Percentiles rank a stretch among this genome's conserved stretches.
These are phyloP conservation scores for Solanum lignicaule DNA, from an alignment of 257 asterid species.

Conservation along the genomic window DNA sequence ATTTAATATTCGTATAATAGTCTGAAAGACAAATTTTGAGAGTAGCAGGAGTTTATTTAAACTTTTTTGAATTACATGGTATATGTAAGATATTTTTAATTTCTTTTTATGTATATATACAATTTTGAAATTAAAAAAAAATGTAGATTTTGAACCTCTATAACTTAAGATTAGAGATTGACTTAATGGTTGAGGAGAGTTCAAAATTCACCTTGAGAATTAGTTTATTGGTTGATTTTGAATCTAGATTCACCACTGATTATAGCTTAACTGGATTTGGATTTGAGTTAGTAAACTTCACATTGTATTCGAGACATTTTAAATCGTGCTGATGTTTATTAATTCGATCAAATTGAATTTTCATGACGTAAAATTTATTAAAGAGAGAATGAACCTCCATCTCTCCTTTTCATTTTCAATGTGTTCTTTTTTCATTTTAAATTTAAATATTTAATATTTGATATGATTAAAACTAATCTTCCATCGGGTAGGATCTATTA, in stretches of 20 bases:
- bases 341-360: not conserved
- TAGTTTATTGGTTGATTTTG: not conserved
- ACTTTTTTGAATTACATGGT: not conserved
- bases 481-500: not conserved
- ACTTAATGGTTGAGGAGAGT: not conserved
- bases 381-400: not conserved
- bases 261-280: no score
- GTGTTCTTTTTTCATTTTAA: not conserved
- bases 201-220: not conserved
- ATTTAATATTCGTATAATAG: not conserved
- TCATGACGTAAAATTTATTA: not conserved
- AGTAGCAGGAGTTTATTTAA: not conserved
- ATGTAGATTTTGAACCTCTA: not conserved
- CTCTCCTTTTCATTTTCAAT: not conserved
- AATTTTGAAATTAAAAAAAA: no score
- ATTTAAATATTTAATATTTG: not conserved
- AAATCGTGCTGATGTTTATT: not conserved
- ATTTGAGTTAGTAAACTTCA: not conserved
- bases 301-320: no score
- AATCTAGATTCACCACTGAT: not conserved
- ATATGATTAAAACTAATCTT: not conserved
- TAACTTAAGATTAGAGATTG: no score
- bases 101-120: no score
- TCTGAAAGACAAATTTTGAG: not conserved
- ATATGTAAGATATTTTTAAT: no score